Evolutionary conservation across 2,329 filamentous ascomycete genomes (phyloP).

Genomic region (Elsinoe arachidis): DNA sequence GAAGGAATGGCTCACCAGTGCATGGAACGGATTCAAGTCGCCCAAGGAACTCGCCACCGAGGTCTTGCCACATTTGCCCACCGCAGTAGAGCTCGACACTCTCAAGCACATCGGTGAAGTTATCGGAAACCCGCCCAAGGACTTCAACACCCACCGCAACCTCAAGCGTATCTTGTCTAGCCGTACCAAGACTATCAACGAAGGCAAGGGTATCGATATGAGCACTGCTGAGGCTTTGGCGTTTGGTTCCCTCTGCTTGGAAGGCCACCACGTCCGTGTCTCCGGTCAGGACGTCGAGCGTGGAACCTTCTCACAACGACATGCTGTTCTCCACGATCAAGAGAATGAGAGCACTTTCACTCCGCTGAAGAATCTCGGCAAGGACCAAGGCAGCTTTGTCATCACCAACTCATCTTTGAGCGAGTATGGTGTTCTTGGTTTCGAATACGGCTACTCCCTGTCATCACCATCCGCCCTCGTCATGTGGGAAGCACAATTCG

Average conservation of each 20-base stretch:
- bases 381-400: constrained; percentile 90
- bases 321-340: constrained; percentile 96
- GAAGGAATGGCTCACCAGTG: constrained; percentile 97
- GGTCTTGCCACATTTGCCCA: constrained; percentile 83
- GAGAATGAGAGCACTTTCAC: constrained; percentile 89
- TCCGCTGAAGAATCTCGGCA: constrained; percentile 77
- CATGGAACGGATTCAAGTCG: constrained; percentile 99
- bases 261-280: constrained; percentile 94
- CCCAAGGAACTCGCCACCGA: constrained; percentile 95
- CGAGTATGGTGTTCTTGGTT: constrained; percentile 71
- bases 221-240: constrained; percentile 92
- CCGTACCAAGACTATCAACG: constrained; percentile 82
- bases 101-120: constrained; percentile 74
- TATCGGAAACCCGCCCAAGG: constrained; percentile 71
- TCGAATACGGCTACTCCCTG: constrained; percentile 97
- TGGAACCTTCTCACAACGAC: constrained; percentile 97
- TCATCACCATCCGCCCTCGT: constrained; percentile 94
- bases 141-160: constrained; percentile 86
- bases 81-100: constrained; percentile 63
- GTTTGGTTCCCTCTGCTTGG: constrained; percentile 80
- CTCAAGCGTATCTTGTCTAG: constrained; percentile 88
- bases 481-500: constrained; percentile 99
- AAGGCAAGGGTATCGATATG: constrained; percentile 96
- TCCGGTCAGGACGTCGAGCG: constrained; percentile 98
- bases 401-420: constrained; percentile 90